phyloP scores from a whole-genome alignment of 1,284 basidiomycete species.

The Stereum hirsutum region DNA sequence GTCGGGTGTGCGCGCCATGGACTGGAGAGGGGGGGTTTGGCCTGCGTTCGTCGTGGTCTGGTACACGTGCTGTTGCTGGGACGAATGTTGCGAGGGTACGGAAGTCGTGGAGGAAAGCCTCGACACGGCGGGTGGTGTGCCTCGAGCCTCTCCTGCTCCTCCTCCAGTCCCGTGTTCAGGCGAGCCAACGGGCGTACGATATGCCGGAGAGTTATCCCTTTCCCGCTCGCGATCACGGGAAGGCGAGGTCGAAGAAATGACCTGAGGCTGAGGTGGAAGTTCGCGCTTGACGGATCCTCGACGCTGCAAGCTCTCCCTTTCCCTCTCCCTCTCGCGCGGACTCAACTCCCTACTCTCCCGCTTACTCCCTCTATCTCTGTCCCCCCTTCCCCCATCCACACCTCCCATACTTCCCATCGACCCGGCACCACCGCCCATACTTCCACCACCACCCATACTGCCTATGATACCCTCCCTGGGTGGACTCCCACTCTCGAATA shows the following conservation, averaged over 20 bases:
- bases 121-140: constrained; percentile 10
- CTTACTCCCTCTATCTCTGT: constrained; percentile 31
- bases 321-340: constrained; percentile 29
- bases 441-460: constrained; percentile 40
- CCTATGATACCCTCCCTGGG: constrained; percentile 48
- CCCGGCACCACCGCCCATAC: constrained; percentile 41
- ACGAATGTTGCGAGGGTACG: constrained; percentile 15
- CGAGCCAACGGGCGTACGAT: constrained; percentile 39
- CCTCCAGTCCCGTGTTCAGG: constrained; percentile 44
- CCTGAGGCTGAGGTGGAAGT: constrained; percentile 16
- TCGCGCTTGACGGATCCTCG: constrained; percentile 11
- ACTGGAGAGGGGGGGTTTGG: constrained; percentile 49
- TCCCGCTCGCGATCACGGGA: too few species aligned
- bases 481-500: constrained; percentile 22
- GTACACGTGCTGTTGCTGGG: neutral
- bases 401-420: constrained; percentile 21
- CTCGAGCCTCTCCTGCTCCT: constrained; percentile 29
- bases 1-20: constrained; percentile 54
- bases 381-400: constrained; percentile 17
- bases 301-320: constrained; percentile 14
- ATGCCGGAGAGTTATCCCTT: constrained; percentile 44
- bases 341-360: constrained; percentile 10
- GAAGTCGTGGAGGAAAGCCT: too few species aligned
- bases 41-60: neutral
- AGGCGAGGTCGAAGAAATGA: constrained; percentile 25